A percentile compares a stretch with the other conserved stretches of the same genome.
phyloP scores from a whole-genome alignment of 2,329 filamentous ascomycete genomes.

The Penicillium janthinellum region DNA sequence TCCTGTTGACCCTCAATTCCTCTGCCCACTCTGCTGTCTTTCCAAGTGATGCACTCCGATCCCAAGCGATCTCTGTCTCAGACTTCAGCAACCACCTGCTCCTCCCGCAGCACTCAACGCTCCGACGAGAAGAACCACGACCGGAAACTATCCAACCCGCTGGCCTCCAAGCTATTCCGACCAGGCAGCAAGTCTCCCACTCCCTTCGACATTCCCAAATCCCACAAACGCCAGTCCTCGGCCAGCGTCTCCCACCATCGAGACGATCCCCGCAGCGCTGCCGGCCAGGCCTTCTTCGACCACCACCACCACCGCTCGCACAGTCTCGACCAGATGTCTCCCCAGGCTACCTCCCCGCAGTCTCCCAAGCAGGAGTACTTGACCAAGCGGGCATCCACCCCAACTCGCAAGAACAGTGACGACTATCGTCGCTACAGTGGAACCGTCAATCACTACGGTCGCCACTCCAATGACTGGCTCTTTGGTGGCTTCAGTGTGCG shows the following conservation, averaged over 20 bases:
- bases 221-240: conserved; percentile 9
- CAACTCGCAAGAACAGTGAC: conserved; percentile 31
- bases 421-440: conserved; percentile 44
- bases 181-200: conserved; percentile 26
- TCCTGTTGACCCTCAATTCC: neutral
- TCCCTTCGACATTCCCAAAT: conserved; percentile 22
- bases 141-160: conserved; percentile 13
- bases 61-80: conserved; percentile 25
- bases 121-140: conserved; percentile 20
- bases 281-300: conserved; percentile 17
- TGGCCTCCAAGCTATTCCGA: conserved; percentile 22
- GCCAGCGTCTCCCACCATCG: conserved; percentile 13
- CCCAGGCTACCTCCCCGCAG: conserved; percentile 16
- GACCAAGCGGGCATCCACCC: conserved; percentile 23
- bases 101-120: conserved; percentile 19
- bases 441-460: conserved; percentile 49
- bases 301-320: conserved; percentile 15
- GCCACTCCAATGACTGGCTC: conserved; percentile 56
- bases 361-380: conserved; percentile 20
- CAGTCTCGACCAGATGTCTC: conserved; percentile 27
- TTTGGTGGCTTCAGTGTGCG: conserved; percentile 53
- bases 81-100: conserved; percentile 21
- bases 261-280: conserved; percentile 22
- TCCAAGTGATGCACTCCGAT: conserved; percentile 21
- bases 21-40: neutral